Evolutionary conservation across 768 basidiomycete genomes (phyloP).

Genomic region (Boletus fagicola): DNA sequence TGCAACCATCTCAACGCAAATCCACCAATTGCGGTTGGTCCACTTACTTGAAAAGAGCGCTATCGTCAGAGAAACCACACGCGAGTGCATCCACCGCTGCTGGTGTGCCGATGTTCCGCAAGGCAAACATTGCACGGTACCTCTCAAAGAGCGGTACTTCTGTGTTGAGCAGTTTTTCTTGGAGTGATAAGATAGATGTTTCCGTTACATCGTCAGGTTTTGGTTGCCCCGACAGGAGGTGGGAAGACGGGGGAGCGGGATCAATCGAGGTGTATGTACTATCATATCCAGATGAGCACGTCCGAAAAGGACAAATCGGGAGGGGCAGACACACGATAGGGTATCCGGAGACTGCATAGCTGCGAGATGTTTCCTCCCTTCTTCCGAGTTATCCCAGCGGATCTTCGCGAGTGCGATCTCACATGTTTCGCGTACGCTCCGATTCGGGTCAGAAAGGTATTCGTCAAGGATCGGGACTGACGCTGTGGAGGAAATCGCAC

Average conservation of each 20-base stretch:
- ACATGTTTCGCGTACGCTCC: slow-evolving; percentile 89
- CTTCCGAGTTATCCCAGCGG: slow-evolving; percentile 82
- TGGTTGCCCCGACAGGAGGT: slow-evolving; percentile 53
- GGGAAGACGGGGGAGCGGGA: slow-evolving; percentile 80
- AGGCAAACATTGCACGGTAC: slow-evolving; percentile 97
- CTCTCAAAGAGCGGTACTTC: slow-evolving; percentile 80
- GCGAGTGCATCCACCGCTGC: slow-evolving; percentile 89
- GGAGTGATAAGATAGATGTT: slow-evolving; percentile 52
- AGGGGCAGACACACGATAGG: slow-evolving; percentile 35
- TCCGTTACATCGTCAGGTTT: slow-evolving; percentile 51
- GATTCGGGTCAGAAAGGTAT: slow-evolving; percentile 68
- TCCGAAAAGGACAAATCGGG: background rate
- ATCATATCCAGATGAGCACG: background rate
- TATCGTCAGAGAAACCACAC: slow-evolving; percentile 84
- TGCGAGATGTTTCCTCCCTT: slow-evolving; percentile 51
- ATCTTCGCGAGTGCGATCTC: slow-evolving; percentile 97
- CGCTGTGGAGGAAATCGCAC: slow-evolving; percentile 73
- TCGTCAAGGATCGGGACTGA: slow-evolving; percentile 70
- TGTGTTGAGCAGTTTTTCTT: slow-evolving; percentile 61
- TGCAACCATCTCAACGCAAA: slow-evolving; percentile 30
- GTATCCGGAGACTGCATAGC: slow-evolving; percentile 31
- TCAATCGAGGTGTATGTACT: slow-evolving; percentile 83
- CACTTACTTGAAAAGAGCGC: slow-evolving; percentile 88
- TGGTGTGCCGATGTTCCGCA: slow-evolving; percentile 87
- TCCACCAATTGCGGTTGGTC: background rate